phyloP scores from a whole-genome alignment of 305 asterid species.

The Solanum hybrid region DNA sequence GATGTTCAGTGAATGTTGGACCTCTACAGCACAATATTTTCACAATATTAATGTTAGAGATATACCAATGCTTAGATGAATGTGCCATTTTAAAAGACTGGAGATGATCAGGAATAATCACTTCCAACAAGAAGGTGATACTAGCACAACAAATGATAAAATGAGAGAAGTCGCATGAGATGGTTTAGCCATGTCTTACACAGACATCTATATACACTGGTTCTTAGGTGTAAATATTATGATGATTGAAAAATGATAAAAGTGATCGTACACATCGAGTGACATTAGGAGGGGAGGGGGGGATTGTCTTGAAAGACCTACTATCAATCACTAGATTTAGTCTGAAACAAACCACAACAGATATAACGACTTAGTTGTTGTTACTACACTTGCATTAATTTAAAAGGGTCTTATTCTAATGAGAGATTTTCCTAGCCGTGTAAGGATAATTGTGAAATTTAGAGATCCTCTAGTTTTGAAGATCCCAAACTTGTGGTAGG shows the following conservation, averaged over 20 bases:
- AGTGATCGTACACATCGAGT: background rate
- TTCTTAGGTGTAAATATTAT: background rate
- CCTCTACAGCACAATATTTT: background rate
- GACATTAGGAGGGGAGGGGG: background rate
- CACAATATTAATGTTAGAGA: background rate
- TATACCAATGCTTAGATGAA: background rate
- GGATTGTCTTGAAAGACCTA: background rate
- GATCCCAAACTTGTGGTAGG: background rate
- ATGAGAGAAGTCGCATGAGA: background rate
- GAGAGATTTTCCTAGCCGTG: background rate
- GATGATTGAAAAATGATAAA: background rate
- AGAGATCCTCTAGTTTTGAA: background rate
- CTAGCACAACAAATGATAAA: background rate
- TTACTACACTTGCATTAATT: background rate
- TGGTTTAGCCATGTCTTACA: background rate
- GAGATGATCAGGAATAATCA: background rate
- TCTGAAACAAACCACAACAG: background rate
- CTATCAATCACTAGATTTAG: background rate
- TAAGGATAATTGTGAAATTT: background rate
- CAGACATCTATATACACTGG: background rate
- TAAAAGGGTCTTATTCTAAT: background rate
- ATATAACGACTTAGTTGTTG: background rate
- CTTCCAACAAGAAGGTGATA: background rate
- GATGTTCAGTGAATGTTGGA: background rate
- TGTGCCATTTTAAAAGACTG: background rate